A percentile compares a stretch with the other conserved stretches of the same genome.
Evolutionary conservation across 2,329 filamentous ascomycete species (phyloP).

Genomic region (Diaporthe longicolla): DNA sequence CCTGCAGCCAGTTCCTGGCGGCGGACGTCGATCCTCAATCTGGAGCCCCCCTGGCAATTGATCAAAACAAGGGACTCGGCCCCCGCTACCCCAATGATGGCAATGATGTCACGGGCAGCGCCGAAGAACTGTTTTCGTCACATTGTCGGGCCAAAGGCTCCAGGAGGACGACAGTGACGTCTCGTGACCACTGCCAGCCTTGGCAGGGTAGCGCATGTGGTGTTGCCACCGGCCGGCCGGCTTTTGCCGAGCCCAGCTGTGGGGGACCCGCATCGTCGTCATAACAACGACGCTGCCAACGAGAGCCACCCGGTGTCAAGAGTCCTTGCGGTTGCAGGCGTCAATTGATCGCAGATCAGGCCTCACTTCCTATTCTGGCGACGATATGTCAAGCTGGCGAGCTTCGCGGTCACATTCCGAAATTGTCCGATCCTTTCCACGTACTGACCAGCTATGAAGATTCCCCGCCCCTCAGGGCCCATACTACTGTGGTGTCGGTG

Average conservation of each 20-base stretch:
- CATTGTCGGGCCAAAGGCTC: slow-evolving; percentile 3
- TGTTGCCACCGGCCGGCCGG: slow-evolving; percentile 2
- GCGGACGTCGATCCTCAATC: not conserved
- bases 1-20: not conserved
- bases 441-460: slow-evolving; percentile 60
- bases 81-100: not conserved
- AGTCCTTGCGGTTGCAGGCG: slow-evolving; percentile 15
- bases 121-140: slow-evolving; percentile 13
- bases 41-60: not conserved
- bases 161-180: not conserved
- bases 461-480: slow-evolving; percentile 94
- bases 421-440: too few species aligned
- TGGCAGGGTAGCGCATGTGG: not conserved
- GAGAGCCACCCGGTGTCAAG: not conserved
- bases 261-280: not conserved
- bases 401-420: not conserved
- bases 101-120: slow-evolving; percentile 14
- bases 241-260: slow-evolving; percentile 23
- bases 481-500: slow-evolving; percentile 98
- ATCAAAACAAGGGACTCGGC: slow-evolving; percentile 1
- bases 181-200: not conserved
- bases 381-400: slow-evolving; percentile 2
- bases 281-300: not conserved
- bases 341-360: not conserved
- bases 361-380: not conserved